A percentile compares a stretch with the other conserved stretches of the same genome.
Conservation (phyloP, 208 protist species). For the Leishmania tarentolae region DNA sequence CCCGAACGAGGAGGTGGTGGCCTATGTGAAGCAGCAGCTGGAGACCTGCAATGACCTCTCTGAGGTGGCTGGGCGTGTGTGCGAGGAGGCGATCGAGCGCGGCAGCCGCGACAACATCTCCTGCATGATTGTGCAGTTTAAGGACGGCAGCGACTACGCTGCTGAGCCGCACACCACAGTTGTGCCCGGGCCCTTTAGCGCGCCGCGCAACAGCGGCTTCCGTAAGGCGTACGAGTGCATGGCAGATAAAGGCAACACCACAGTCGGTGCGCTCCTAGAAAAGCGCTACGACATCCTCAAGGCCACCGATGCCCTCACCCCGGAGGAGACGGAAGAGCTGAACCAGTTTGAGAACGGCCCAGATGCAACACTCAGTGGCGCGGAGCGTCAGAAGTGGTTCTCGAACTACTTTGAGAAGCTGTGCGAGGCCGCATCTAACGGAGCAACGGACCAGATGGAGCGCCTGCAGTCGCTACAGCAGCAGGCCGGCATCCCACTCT, state of each 20-base stretch:
- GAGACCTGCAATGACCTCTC: slow-evolving; percentile 71
- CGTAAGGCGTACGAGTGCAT: slow-evolving; percentile 87
- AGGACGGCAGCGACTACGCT: slow-evolving; percentile 77
- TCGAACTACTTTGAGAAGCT: slow-evolving; percentile 61
- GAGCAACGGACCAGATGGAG: slow-evolving; percentile 69
- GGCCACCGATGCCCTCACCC: slow-evolving; percentile 37
- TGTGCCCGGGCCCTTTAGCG: slow-evolving; percentile 81
- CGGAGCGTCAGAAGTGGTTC: slow-evolving; percentile 76
- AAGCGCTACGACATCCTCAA: slow-evolving; percentile 78
- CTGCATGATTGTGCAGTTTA: slow-evolving; percentile 91
- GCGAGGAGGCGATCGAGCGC: slow-evolving; percentile 87
- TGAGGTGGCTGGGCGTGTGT: slow-evolving; percentile 83
- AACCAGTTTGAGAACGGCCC: slow-evolving; percentile 60
- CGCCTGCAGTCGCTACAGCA: slow-evolving; percentile 84
- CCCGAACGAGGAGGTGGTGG: slow-evolving; percentile 90
- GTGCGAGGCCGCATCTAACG: slow-evolving; percentile 35
- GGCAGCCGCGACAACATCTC: slow-evolving; percentile 93
- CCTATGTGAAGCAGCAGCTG: slow-evolving; percentile 84
- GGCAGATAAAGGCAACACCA: slow-evolving; percentile 70
- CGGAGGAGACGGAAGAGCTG: slow-evolving; percentile 63
- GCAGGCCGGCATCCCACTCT: slow-evolving; percentile 84
- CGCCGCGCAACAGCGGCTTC: slow-evolving; percentile 73
- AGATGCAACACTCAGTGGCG: slow-evolving; percentile 40
- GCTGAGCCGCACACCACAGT: slow-evolving; percentile 62
- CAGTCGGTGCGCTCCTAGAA: slow-evolving; percentile 76